phyloP scores from a whole-genome alignment of 768 basidiomycete genomes.

The Russula brevipes region DNA sequence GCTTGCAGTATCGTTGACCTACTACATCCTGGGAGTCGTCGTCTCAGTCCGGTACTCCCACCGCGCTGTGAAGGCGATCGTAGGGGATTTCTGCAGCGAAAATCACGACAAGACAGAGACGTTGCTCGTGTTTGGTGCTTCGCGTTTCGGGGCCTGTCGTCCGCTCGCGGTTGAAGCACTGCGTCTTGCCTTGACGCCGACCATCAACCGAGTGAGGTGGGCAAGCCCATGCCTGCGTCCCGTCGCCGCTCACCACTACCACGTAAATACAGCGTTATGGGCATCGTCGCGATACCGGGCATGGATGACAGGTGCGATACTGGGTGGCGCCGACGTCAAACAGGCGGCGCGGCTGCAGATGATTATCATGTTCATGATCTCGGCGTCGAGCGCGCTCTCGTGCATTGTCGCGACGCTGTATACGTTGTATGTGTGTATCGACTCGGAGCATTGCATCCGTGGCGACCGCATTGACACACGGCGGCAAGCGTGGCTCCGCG shows the following conservation, averaged over 20 bases:
- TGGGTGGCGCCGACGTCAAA: constrained; percentile 78
- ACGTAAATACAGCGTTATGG: constrained; percentile 51
- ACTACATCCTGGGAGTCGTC: too few relatives aligned
- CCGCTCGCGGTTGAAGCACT: constrained; percentile 76
- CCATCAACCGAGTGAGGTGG: constrained; percentile 82
- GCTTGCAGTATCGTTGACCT: too few relatives aligned
- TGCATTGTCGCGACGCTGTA: constrained; percentile 58
- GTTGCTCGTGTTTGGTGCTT: constrained; percentile 61
- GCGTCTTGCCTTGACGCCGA: constrained; percentile 67
- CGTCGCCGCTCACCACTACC: not conserved
- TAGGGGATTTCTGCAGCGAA: constrained; percentile 43
- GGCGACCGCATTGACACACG: constrained; percentile 51
- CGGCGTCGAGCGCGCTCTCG: constrained; percentile 67
- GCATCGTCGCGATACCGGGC: constrained; percentile 76
- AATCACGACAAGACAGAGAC: constrained; percentile 83
- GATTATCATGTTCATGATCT: constrained; percentile 95
- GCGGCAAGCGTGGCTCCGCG: constrained; percentile 19
- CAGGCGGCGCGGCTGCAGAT: constrained; percentile 86
- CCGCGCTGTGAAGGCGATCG: too few relatives aligned
- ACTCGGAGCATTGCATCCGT: constrained; percentile 62
- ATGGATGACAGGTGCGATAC: constrained; percentile 93
- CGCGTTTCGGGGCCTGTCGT: constrained; percentile 68
- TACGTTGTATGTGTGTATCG: constrained; percentile 59
- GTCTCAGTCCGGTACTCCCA: not conserved
- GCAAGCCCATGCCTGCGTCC: constrained; percentile 1